Evolutionary conservation across 169 alveolate genomes (phyloP).

Genomic region (Plasmodium billcollinsi): DNA sequence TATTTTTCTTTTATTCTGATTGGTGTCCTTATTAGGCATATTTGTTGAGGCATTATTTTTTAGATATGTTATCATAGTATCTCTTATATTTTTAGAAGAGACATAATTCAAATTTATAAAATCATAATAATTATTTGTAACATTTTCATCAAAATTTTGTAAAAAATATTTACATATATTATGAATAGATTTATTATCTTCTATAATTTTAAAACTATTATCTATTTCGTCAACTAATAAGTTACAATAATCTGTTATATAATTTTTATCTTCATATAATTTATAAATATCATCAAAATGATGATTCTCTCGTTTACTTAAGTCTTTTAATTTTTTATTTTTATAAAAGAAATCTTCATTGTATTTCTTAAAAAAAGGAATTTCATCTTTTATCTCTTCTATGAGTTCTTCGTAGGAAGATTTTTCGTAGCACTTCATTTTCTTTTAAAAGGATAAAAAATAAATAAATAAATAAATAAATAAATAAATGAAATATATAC

Average conservation of each 20-base stretch:
- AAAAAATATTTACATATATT: slow-evolving; percentile 52
- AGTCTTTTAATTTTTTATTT: slow-evolving; percentile 17
- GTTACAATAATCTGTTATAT: slow-evolving; percentile 14
- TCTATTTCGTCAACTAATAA: slow-evolving; percentile 54
- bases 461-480: no score
- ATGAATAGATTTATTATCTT: slow-evolving; percentile 31
- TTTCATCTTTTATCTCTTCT: slow-evolving; percentile 53
- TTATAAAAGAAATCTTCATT: slow-evolving; percentile 45
- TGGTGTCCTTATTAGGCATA: background rate
- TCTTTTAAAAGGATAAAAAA: slow-evolving; percentile 5
- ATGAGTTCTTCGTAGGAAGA: slow-evolving; percentile 31
- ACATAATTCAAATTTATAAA: slow-evolving; percentile 37
- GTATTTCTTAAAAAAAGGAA: slow-evolving; percentile 52
- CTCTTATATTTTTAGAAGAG: slow-evolving; percentile 5
- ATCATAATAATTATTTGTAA: slow-evolving; percentile 51
- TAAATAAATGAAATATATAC: no score
- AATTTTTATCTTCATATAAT: slow-evolving; percentile 10
- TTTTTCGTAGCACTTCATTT: slow-evolving; percentile 40
- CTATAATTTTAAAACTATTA: slow-evolving; percentile 22
- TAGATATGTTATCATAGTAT: slow-evolving; percentile 11
- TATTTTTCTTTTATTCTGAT: background rate
- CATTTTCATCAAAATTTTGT: slow-evolving; percentile 11
- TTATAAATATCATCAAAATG: slow-evolving; percentile 6
- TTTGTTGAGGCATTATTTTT: background rate
- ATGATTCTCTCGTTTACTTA: background rate